Conservation (phyloP, 306 rosid species). For the Medicago truncatula region DNA sequence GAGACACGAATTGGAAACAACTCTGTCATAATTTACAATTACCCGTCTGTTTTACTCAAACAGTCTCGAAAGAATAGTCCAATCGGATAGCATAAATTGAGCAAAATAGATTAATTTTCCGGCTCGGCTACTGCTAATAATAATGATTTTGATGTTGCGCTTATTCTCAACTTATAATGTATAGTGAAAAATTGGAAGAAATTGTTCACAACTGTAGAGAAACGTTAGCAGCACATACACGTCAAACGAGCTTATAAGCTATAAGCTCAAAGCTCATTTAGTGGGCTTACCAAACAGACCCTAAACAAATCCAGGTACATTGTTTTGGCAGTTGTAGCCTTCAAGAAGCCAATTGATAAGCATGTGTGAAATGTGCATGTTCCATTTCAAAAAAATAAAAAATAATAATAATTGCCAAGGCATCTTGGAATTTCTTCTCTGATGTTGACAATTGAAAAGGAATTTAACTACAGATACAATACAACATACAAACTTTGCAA, state of each 20-base stretch:
- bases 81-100: not conserved
- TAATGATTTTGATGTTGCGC: not conserved
- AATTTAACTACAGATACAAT: conserved; percentile 26
- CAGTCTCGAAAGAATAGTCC: not conserved
- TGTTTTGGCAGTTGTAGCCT: not conserved
- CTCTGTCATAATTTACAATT: not conserved
- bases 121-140: not conserved
- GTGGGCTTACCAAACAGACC: too few relatives aligned
- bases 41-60: not conserved
- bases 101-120: not conserved
- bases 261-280: too few relatives aligned
- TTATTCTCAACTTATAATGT: not conserved
- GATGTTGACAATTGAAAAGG: conserved; percentile 2
- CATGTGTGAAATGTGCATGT: not conserved
- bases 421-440: conserved; percentile 21
- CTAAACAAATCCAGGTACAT: not conserved
- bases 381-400: not conserved
- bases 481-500: conserved; percentile 23
- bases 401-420: not conserved
- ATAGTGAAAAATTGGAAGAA: conserved; percentile 1
- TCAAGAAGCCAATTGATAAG: not conserved
- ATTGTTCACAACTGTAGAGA: conserved; percentile 2
- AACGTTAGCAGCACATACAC: conserved; percentile 24
- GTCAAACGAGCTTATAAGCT: too few relatives aligned
- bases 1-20: not conserved